Percentiles rank a stretch among this genome's conserved stretches.
Evolutionary conservation across 495 filamentous ascomycete genomes (phyloP).

Genomic region (Penicillium antarcticum): DNA sequence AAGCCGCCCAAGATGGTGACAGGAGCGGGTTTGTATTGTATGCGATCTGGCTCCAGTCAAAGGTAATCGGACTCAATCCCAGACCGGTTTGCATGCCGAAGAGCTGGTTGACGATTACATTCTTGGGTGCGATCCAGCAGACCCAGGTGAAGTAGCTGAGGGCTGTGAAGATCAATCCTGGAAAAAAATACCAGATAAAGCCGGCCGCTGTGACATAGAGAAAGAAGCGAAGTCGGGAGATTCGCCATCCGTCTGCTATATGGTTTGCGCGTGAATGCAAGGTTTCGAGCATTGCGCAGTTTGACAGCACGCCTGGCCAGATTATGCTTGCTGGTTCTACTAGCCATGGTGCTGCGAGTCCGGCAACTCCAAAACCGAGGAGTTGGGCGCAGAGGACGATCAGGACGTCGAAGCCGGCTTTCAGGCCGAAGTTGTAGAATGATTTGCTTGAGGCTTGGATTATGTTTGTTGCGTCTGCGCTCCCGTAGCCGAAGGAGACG

Average conservation of each 20-base stretch:
- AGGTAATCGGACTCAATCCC: constrained; percentile 78
- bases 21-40: constrained; percentile 38
- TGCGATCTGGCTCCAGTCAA: constrained; percentile 64
- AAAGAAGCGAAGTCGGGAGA: constrained; percentile 61
- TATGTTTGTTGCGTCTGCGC: constrained; percentile 42
- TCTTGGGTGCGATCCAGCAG: constrained; percentile 82
- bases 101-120: constrained; percentile 69
- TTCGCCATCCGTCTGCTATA: constrained; percentile 55
- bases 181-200: constrained; percentile 72
- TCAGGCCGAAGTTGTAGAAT: constrained; percentile 61
- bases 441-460: constrained; percentile 39
- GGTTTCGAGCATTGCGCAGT: constrained; percentile 35
- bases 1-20: constrained; percentile 43
- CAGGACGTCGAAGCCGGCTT: constrained; percentile 56
- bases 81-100: constrained; percentile 80
- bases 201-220: constrained; percentile 44
- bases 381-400: constrained; percentile 61
- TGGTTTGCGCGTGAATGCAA: constrained; percentile 32
- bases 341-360: constrained; percentile 58
- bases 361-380: constrained; percentile 63
- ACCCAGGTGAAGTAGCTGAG: constrained; percentile 83
- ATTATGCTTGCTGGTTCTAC: constrained; percentile 56
- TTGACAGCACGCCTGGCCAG: constrained; percentile 35
- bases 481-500: constrained; percentile 71
- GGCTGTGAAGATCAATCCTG: constrained; percentile 75